Conservation (phyloP, 306 rosid genomes). For the Lablab purpureus region DNA sequence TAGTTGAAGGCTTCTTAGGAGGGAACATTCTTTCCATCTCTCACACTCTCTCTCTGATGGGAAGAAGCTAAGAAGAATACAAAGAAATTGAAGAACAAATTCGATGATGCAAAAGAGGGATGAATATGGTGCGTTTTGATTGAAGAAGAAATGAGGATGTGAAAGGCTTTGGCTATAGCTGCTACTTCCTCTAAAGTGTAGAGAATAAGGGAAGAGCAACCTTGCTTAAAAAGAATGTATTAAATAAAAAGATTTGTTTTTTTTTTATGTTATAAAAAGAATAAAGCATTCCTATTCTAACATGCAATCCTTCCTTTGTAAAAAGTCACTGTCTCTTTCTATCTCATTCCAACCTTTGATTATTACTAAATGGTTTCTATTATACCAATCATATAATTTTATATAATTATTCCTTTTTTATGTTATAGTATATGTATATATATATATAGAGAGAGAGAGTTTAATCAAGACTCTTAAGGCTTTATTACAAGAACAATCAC, state of each 20-base stretch:
- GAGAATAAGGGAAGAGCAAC: conserved; percentile 53
- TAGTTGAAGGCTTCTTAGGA: conserved; percentile 92
- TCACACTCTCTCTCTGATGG: conserved; percentile 46
- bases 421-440: too few relatives aligned
- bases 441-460: too few relatives aligned
- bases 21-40: conserved; percentile 87
- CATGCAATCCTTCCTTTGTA: conserved; percentile 63
- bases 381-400: neutral
- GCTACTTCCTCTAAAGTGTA: conserved; percentile 47
- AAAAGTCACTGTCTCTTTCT: conserved; percentile 55
- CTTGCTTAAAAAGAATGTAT: conserved; percentile 51
- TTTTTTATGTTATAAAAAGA: neutral
- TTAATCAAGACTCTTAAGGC: too few relatives aligned
- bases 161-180: conserved; percentile 51
- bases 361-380: neutral
- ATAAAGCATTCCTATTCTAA: conserved; percentile 62
- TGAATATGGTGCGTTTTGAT: conserved; percentile 86
- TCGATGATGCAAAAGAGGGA: conserved; percentile 90
- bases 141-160: conserved; percentile 55
- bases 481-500: too few relatives aligned
- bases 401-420: too few relatives aligned
- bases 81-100: conserved; percentile 93
- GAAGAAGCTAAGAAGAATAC: conserved; percentile 50
- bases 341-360: conserved; percentile 26
- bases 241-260: conserved; percentile 9